Evolutionary conservation across 2,329 filamentous ascomycete species (phyloP).

Genomic region (Penicillium sp.): DNA sequence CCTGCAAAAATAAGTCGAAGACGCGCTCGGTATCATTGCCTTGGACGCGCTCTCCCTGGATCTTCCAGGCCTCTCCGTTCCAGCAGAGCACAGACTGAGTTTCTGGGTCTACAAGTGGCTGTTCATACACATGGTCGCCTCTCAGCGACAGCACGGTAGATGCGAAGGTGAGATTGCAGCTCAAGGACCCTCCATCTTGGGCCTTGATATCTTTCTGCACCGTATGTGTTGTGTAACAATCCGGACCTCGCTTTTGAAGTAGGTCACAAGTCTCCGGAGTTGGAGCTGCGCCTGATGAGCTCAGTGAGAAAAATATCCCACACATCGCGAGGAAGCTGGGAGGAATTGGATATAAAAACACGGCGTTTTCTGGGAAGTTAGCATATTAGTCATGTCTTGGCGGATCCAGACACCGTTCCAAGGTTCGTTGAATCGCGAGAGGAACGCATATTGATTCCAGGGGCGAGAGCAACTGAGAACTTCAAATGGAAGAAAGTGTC

Average conservation of each 20-base stretch:
- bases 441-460: background rate
- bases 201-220: constrained; percentile 24
- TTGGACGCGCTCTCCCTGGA: constrained; percentile 57
- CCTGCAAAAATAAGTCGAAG: constrained; percentile 59
- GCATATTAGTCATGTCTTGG: background rate
- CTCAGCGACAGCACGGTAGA: constrained; percentile 92
- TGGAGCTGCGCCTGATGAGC: constrained; percentile 32
- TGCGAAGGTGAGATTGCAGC: constrained; percentile 61
- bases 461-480: background rate
- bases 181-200: constrained; percentile 20
- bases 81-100: constrained; percentile 77
- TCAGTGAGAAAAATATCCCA: constrained; percentile 57
- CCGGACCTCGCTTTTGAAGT: constrained; percentile 47
- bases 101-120: constrained; percentile 66
- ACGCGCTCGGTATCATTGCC: constrained; percentile 79
- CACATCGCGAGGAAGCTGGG: constrained; percentile 38
- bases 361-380: background rate
- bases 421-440: background rate
- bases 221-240: constrained; percentile 40
- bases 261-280: constrained; percentile 35
- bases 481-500: background rate
- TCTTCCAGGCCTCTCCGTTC: constrained; percentile 95
- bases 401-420: background rate
- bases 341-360: background rate
- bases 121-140: constrained; percentile 67